A percentile compares a stretch with the other conserved stretches of the same genome.
These are phyloP conservation scores for Mychonastes homosphaera DNA, from an alignment of 139 green algal species.

Conservation along the genomic window DNA sequence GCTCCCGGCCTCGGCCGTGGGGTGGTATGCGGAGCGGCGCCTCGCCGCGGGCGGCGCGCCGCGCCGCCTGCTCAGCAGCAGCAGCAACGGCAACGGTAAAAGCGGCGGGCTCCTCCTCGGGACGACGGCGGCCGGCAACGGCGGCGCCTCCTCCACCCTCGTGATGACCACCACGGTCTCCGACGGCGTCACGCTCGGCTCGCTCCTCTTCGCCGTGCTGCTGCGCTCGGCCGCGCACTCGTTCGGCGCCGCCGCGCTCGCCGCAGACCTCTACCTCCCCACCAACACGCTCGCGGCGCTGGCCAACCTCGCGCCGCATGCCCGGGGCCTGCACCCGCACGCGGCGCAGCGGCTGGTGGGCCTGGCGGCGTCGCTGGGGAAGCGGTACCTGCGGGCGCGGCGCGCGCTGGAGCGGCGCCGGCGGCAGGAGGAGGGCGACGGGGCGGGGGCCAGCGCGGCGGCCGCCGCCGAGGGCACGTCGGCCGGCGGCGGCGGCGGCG, in stretches of 20 bases:
- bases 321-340: slow-evolving; percentile 47
- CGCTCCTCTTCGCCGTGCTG: slow-evolving; percentile 65
- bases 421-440: slow-evolving; percentile 4
- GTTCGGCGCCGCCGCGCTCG: not conserved
- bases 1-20: slow-evolving; percentile 1
- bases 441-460: not conserved
- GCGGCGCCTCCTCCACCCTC: too few species aligned
- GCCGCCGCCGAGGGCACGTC: not conserved
- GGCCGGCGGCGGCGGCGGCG: not conserved
- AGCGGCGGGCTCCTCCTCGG: too few species aligned
- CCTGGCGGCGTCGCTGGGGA: slow-evolving; percentile 48
- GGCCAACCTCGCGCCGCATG: slow-evolving; percentile 72
- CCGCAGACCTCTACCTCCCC: slow-evolving; percentile 66
- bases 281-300: slow-evolving; percentile 83
- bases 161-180: too few species aligned
- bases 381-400: slow-evolving; percentile 10
- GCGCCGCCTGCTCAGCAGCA: too few species aligned
- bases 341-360: slow-evolving; percentile 65
- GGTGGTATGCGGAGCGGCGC: slow-evolving; percentile 67
- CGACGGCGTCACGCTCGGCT: slow-evolving; percentile 44
- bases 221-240: slow-evolving; percentile 29
- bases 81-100: too few species aligned
- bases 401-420: not conserved
- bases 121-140: too few species aligned
- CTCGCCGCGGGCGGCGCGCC: slow-evolving; percentile 42